Base-by-base conservation (phyloP, 345 rosid species). In the Hibiscus mutabilis region DNA sequence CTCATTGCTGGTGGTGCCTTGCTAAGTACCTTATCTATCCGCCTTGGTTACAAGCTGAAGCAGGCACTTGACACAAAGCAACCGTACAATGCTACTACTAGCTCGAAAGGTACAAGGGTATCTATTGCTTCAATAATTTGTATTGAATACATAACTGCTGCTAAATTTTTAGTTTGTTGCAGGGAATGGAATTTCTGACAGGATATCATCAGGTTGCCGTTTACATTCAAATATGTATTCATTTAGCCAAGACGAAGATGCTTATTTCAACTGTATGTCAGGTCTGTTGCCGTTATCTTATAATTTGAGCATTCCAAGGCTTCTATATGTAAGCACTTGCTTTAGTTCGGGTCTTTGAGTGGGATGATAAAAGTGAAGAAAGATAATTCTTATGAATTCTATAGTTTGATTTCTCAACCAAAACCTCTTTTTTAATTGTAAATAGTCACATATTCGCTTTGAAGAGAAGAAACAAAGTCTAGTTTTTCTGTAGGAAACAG, bases 1-100 rank as follows among this genome's bases (percentile, higher is more conserved):
- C 82, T 95, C 8, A 88, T 95, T 69, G 98, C 96, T 1, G 99
- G 98, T 2, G 96, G 98, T 33, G 97, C 99, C 74, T 88, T 95
- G 79, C 81, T 95, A 76, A 92, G 97, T 83, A 92, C 99, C 3
- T 75, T 95, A 78, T 87, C 99, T 15, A 76, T 95, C 82, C 99
- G 88, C 55, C 85, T 95, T 69, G 99, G 96, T 72, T 92, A 74
- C 88, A 92, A 88, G 85, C 80, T 95, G 79, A 95, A 84, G 85
- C 99, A 86, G 81, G 76, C 82, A 6, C 63, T 83, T 27, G 97
- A 89, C 76, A 68, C 83, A 5, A 95, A 72, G 85, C 90, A 84
- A 69, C 86, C 66, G 67, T 65, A 74, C 19, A 75, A 81, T 79
- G 82, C 79, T 73, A 67, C 84, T 73, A 79, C 37, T 77, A 78